Base-by-base conservation (phyloP, 257 asterid genomes). In the Oldenlandia corymbosa region DNA sequence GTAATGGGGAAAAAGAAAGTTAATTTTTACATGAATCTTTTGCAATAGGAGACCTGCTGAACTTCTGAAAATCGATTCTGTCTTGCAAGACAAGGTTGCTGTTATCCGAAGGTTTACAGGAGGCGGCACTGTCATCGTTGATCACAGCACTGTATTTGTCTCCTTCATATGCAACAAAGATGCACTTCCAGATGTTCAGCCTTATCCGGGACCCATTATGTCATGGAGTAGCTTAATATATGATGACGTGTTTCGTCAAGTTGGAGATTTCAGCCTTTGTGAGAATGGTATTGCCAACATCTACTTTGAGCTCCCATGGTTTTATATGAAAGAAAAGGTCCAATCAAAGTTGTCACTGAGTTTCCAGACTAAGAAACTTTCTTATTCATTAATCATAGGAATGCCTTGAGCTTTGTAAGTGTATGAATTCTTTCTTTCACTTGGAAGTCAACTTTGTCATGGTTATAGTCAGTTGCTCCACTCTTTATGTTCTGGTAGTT, bases 51-150 rank as follows among this genome's bases (percentile, higher is more conserved):
- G 85, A 68, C 85, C 97, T 3, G 72, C 83, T 59, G 95, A 88
- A 76, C 97, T 88, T 71, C 73, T 91, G 73, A 87, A 83, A 64
- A 75, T 76, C 5, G 74, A 78, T 27, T 72, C 90, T 60, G 95
- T 88, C 66, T 62, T 86, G 64, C 79, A 74, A 75, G 97, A 88
- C 68, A 82, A 78, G 68, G 79, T 91, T 67, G 93, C 97, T 18
- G 96, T 91, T 58, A 72, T 91, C 62, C 84, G 85, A 71, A 82
- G 98, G 77, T 88, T 88, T 71, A 79, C 95, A 1, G 98, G 98
- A 64, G 98, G 98, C 49, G 98, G 98, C 60, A 91, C 98, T 60
- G 98, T 91, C 49, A 80, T 88, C 61, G 97, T 91, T 64, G 98
- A 88, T 71, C 85, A 79, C 66, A 79, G 69, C 68, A 88, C 97